A percentile compares a stretch with the other conserved stretches of the same genome.
Conservation (phyloP, 1,284 basidiomycete genomes). For the Ceratobasidium sp. region DNA sequence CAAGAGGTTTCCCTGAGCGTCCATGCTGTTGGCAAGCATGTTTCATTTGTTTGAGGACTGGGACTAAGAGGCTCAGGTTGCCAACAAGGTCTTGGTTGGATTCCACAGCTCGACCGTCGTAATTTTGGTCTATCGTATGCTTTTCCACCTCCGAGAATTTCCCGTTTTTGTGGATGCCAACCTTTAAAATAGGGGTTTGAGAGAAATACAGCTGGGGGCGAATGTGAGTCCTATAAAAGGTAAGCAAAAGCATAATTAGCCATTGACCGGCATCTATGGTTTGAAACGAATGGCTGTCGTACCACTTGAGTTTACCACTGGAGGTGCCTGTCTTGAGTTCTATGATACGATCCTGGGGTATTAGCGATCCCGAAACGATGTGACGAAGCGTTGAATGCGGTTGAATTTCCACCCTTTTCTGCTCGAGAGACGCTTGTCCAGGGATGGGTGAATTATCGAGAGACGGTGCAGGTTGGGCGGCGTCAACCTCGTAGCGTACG, state of each 20-base stretch:
- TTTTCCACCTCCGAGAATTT: background rate
- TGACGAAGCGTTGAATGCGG: too few species aligned
- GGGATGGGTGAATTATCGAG: background rate
- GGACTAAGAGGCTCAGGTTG: too few species aligned
- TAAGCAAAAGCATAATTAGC: background rate
- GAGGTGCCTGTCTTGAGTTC: too few species aligned
- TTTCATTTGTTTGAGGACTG: background rate
- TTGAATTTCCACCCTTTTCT: too few species aligned
- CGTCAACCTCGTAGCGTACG: conserved; percentile 13
- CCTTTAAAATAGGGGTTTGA: conserved; percentile 60
- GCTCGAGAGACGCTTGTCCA: too few species aligned
- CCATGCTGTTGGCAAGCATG: background rate
- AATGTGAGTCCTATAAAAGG: conserved; percentile 50
- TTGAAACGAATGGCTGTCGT: conserved; percentile 41
- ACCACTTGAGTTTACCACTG: too few species aligned
- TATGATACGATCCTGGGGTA: too few species aligned
- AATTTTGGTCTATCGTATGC: background rate
- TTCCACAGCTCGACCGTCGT: too few species aligned
- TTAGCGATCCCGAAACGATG: too few species aligned
- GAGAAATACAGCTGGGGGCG: conserved; percentile 63
- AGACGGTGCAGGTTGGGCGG: background rate
- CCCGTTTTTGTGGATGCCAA: conserved; percentile 49
- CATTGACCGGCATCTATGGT: conserved; percentile 45
- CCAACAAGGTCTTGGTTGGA: background rate
- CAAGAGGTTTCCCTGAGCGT: background rate